phyloP scores from a whole-genome alignment of 2,329 filamentous ascomycete genomes.

The Alternaria atra region DNA sequence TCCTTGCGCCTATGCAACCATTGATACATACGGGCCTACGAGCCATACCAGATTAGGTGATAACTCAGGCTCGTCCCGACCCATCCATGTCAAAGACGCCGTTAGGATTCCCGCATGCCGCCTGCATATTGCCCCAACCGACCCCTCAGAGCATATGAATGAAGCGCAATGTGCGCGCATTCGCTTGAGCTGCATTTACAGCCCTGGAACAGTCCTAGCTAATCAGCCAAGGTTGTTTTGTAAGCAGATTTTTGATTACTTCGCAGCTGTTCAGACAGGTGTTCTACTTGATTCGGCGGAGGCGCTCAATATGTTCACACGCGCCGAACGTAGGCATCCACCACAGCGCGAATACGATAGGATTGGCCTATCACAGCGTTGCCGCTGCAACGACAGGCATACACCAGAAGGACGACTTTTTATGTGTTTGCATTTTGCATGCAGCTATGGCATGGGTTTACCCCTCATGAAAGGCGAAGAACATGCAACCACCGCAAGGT shows the following conservation, averaged over 20 bases:
- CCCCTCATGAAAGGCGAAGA: neutral
- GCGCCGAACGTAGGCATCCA: neutral
- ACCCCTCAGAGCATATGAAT: neutral
- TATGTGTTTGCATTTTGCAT: neutral
- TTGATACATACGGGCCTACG: neutral
- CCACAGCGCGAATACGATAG: neutral
- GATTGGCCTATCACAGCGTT: neutral
- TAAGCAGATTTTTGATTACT: conserved; percentile 2
- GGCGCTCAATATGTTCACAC: neutral
- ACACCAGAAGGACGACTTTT: neutral
- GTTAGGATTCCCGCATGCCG: conserved; percentile 4
- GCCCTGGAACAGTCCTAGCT: neutral
- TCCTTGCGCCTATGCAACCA: neutral
- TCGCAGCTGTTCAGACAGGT: neutral
- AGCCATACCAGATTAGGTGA: neutral
- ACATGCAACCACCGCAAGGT: neutral
- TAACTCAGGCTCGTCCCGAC: neutral
- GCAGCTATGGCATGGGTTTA: neutral
- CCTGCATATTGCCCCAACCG: conserved; percentile 3
- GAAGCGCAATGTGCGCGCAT: neutral
- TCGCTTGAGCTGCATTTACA: neutral
- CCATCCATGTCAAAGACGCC: neutral
- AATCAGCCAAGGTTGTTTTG: neutral
- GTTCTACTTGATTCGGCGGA: neutral
- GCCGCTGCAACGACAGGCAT: neutral